Evolutionary conservation across 2,329 filamentous ascomycete genomes (phyloP).

Genomic region (Lachnellula occidentalis): DNA sequence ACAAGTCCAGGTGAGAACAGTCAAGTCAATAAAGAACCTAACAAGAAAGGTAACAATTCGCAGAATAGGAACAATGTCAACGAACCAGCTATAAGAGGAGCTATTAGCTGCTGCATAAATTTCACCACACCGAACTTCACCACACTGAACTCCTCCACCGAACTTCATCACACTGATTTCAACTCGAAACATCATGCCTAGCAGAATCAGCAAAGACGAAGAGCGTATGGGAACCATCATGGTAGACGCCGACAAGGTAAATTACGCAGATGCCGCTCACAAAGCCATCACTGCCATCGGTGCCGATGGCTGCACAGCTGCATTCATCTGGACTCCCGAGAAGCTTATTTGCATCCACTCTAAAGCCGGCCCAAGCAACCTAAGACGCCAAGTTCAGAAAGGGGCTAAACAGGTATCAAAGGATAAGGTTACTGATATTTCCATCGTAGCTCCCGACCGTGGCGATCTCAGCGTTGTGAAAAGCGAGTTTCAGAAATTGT

Average conservation of each 20-base stretch:
- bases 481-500: background rate
- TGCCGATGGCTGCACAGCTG: background rate
- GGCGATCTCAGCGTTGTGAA: background rate
- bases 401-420: background rate
- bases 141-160: too few relatives aligned
- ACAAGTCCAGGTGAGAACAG: too few relatives aligned
- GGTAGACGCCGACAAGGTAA: background rate
- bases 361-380: background rate
- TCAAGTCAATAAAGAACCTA: too few relatives aligned
- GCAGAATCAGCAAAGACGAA: too few relatives aligned
- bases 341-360: background rate
- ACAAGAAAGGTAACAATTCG: too few relatives aligned
- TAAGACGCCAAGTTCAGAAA: background rate
- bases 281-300: background rate
- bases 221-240: background rate
- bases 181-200: too few relatives aligned
- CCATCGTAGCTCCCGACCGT: background rate
- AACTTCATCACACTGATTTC: too few relatives aligned
- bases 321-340: background rate
- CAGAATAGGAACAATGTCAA: too few relatives aligned
- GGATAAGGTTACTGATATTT: background rate
- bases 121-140: too few relatives aligned
- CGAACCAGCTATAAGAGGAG: too few relatives aligned
- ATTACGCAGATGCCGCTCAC: background rate
- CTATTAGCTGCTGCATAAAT: too few relatives aligned